These are phyloP conservation scores for Cyberlindnera xishuangbannaensis DNA, from an alignment of 805 yeast genomes.

Conservation along the genomic window DNA sequence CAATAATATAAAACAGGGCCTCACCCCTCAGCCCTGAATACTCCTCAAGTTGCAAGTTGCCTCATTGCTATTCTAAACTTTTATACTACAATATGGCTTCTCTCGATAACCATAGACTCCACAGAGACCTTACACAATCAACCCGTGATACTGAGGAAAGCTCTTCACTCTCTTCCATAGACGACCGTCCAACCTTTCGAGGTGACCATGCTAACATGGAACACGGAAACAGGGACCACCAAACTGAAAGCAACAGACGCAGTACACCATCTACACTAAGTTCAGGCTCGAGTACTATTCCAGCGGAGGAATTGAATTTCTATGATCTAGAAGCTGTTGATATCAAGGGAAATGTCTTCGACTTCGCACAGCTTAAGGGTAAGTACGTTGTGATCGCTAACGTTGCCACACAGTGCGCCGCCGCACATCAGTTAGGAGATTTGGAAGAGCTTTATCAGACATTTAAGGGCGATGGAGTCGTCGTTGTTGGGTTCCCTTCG, in stretches of 20 bases:
- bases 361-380: slow-evolving; percentile 60
- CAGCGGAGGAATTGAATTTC: slow-evolving; percentile 34
- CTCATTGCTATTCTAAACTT: neutral
- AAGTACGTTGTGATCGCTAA: slow-evolving; percentile 81
- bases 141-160: neutral
- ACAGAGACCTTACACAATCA: slow-evolving; percentile 6
- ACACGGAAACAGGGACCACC: too few species aligned
- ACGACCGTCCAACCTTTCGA: neutral
- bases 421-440: slow-evolving; percentile 71
- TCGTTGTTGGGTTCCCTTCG: slow-evolving; percentile 86
- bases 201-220: slow-evolving; percentile 5
- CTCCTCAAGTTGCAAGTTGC: neutral
- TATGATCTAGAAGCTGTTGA: slow-evolving; percentile 62
- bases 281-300: neutral
- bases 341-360: slow-evolving; percentile 49
- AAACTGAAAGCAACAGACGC: too few species aligned
- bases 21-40: too few species aligned
- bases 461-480: slow-evolving; percentile 55
- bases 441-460: slow-evolving; percentile 63
- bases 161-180: neutral
- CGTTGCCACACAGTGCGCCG: slow-evolving; percentile 82
- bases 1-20: too few species aligned
- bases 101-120: slow-evolving; percentile 6
- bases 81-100: slow-evolving; percentile 1
- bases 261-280: slow-evolving; percentile 1